These are phyloP conservation scores for Chrysopogon serrulatus DNA, from an alignment of 176 grass and related monocot genomes.

Conservation along the genomic window DNA sequence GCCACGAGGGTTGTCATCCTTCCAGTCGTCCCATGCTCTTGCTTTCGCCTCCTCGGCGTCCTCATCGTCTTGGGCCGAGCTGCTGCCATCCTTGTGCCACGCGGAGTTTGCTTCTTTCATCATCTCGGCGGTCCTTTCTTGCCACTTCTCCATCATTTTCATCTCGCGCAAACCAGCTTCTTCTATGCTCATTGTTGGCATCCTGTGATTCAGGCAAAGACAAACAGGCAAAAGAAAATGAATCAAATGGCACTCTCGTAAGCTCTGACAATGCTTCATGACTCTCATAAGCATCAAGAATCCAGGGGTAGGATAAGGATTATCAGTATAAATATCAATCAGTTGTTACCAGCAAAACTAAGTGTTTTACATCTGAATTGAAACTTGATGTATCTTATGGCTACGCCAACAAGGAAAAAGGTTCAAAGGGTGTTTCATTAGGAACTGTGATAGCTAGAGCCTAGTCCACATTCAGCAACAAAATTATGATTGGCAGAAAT, in stretches of 20 bases:
- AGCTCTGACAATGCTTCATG: background rate
- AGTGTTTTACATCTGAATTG: background rate
- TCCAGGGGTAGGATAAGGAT: background rate
- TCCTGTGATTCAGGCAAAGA: slow-evolving; percentile 16
- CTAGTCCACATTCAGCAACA: background rate
- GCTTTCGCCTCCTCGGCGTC: slow-evolving; percentile 74
- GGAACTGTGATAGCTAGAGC: background rate
- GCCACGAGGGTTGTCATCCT: slow-evolving; percentile 91
- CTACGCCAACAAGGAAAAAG: background rate
- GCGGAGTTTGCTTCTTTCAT: slow-evolving; percentile 66
- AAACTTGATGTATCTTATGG: background rate
- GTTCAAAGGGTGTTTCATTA: background rate
- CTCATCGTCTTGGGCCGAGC: slow-evolving; percentile 53
- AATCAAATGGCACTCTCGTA: background rate
- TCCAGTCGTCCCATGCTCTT: slow-evolving; percentile 90
- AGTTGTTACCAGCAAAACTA: background rate
- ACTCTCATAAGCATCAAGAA: background rate
- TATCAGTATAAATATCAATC: background rate
- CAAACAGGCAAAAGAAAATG: background rate
- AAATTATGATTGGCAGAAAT: background rate
- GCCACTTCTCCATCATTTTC: slow-evolving; percentile 86
- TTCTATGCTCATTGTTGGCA: slow-evolving; percentile 88
- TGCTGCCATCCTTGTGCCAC: slow-evolving; percentile 58
- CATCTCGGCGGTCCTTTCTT: slow-evolving; percentile 57
- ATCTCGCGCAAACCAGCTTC: slow-evolving; percentile 79